Percentiles rank a stretch among this genome's conserved stretches.
These are phyloP conservation scores for Emergomyces orientalis DNA, from an alignment of 2,329 filamentous ascomycete species.

Conservation along the genomic window DNA sequence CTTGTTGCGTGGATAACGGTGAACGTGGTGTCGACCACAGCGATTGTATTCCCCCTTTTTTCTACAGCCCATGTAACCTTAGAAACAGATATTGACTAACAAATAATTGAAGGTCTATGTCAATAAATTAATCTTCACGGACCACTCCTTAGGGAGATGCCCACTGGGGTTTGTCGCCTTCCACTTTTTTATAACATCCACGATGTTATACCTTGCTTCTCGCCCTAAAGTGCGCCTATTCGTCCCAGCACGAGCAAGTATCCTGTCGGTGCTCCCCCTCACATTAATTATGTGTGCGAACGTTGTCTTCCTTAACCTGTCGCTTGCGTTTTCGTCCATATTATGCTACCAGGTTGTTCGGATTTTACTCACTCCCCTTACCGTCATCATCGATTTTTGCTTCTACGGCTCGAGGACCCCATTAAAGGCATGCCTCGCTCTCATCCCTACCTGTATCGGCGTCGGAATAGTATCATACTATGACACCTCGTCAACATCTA, in stretches of 20 bases:
- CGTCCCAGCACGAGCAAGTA: neutral
- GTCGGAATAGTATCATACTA: neutral
- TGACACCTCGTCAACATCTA: neutral
- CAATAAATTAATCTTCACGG: neutral
- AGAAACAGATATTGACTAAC: neutral
- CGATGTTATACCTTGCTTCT: neutral
- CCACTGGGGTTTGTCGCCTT: neutral
- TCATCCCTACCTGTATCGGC: neutral
- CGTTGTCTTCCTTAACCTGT: neutral
- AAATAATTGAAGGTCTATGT: neutral
- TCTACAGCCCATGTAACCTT: neutral
- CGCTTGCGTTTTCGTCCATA: neutral
- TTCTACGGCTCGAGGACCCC: neutral
- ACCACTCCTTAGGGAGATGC: neutral
- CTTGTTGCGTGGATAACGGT: neutral
- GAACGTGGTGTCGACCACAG: neutral
- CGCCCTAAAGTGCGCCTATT: neutral
- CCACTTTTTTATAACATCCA: neutral
- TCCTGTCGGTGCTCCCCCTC: neutral
- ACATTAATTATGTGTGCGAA: neutral
- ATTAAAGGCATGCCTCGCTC: neutral
- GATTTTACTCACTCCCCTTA: neutral
- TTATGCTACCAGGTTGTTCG: neutral
- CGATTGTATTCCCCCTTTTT: neutral
- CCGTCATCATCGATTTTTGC: neutral